Evolutionary conservation across 768 basidiomycete genomes (phyloP), one percentile per base, ranked within the genome.

Genomic region (Macrocybe gigantea): DNA sequence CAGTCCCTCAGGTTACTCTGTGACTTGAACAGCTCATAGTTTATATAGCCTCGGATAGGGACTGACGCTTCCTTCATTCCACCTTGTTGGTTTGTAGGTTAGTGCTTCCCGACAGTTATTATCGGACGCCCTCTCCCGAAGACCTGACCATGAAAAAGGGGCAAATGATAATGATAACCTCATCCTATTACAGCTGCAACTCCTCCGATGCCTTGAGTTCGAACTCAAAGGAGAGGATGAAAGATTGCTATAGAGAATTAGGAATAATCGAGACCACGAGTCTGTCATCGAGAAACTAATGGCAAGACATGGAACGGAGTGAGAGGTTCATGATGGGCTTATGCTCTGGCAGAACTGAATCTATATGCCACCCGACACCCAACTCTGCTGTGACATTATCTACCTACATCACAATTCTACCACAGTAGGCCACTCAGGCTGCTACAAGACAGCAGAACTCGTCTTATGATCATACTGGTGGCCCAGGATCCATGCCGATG

Each of bases 381-480:
- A 51, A 11, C 48, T 64, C 5, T 9, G 53, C 1, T 7, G 40
- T n/a, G 5, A 43, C 8, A 56, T 58, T 7, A 31, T 52, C 0
- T 42, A 44, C 12, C 33, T 41, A 13, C 43, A 56, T 35, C 60
- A 63, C 33, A 50, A 63, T 41, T 49, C 50, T 0, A 5, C 15
- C 3, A 35, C 44, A 0, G 30, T 57, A 6, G 70, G 72, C 5
- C 72, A 73, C 39, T 64, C 58, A 6, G 71, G 73, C 9, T 47
- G 54, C 4, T 35, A 41, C 8, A 68, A 65, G 38, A 71, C 67
- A 0, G n/a, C n/a, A n/a, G n/a, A n/a, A n/a, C n/a, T n/a, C n/a
- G n/a, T n/a, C n/a, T n/a, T n/a, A n/a, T n/a, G n/a, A n/a, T n/a
- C n/a, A n/a, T n/a, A n/a, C n/a, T n/a, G n/a, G n/a, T n/a, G n/a